Evolutionary conservation across 495 filamentous ascomycete genomes (phyloP), one percentile per base, ranked within the genome.

Genomic region (Trypethelium eluteriae): DNA sequence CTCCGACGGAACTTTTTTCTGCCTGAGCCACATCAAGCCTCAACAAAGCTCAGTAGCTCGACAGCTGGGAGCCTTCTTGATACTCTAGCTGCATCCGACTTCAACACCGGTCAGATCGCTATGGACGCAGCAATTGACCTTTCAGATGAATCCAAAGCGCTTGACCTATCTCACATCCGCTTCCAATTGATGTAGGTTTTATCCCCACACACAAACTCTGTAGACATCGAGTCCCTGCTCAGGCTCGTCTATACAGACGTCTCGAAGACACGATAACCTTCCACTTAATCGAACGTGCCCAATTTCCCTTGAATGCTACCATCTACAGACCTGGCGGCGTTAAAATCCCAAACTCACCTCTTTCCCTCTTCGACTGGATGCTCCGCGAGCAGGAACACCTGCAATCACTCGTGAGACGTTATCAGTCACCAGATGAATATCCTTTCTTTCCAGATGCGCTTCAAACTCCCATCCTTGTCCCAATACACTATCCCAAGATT

Each of bases 191-290:
- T 98, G 93, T 96, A 77, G 79, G 87, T 32, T 59, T 59, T 25
- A 3, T 36, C 32, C 3, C 4, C 7, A 18, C 72, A 16, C 25
- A 70, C 57, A 12, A 36, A 47, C 49, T 62, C 62, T 53, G 16
- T 59, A 47, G 34, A 11, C 41, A 39, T 39, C 38, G 6, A 68
- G 3, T 35, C 5, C 18, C 34, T 2, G 59, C 39, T 25, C 16
- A 63, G 39, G 62, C 53, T 61, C 66, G 47, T 47, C 1, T 49
- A 36, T n/a, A 38, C 74, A 97, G 93, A 70, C 94, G 94, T 47
- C 83, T 97, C 25, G 94, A 99, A 80, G 95, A 99, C 75, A 98
- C 95, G 66, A 98, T 99, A 74, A 96, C 90, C 72, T 99, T 96
- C 80, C 91, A 98, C 79, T 81, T 98, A 34, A 99, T 99, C 74